Conservation (phyloP, 2,329 filamentous ascomycete genomes). For the Fusarium euwallaceae region DNA sequence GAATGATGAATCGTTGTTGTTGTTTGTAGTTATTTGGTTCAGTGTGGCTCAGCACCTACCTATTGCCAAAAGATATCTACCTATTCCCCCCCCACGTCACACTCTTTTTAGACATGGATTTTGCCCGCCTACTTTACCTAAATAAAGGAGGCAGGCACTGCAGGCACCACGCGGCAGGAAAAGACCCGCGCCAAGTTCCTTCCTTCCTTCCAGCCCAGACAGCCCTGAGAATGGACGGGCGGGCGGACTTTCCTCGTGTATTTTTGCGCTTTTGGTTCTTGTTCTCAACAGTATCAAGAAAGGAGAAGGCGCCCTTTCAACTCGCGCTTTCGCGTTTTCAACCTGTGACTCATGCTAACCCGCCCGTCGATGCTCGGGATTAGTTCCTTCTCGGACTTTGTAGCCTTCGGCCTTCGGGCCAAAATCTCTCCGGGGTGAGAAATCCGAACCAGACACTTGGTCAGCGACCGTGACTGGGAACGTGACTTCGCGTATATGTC, state of each 20-base stretch:
- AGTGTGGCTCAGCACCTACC: neutral
- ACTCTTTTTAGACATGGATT: neutral
- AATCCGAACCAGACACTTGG: conserved; percentile 28
- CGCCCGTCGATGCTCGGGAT: conserved; percentile 2
- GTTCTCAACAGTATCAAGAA: neutral
- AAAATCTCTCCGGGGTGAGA: conserved; percentile 29
- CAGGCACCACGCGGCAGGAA: neutral
- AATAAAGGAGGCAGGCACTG: neutral
- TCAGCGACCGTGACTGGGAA: conserved; percentile 21
- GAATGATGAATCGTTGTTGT: neutral
- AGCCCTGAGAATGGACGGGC: neutral
- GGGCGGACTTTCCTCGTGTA: neutral
- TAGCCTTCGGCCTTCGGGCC: conserved; percentile 44
- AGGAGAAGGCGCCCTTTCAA: neutral
- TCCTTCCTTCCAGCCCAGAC: neutral
- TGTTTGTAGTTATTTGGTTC: neutral
- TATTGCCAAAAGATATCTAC: neutral
- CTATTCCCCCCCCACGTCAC: neutral
- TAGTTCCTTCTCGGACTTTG: conserved; percentile 34
- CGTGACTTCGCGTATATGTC: conserved; percentile 32
- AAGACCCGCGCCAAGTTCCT: neutral
- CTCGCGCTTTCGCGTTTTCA: conserved; percentile 22
- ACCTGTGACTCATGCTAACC: conserved; percentile 38
- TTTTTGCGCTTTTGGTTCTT: conserved; percentile 17
- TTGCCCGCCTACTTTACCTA: neutral